phyloP scores from a whole-genome alignment of 2,329 filamentous ascomycete species.

The Colletotrichum siamense region DNA sequence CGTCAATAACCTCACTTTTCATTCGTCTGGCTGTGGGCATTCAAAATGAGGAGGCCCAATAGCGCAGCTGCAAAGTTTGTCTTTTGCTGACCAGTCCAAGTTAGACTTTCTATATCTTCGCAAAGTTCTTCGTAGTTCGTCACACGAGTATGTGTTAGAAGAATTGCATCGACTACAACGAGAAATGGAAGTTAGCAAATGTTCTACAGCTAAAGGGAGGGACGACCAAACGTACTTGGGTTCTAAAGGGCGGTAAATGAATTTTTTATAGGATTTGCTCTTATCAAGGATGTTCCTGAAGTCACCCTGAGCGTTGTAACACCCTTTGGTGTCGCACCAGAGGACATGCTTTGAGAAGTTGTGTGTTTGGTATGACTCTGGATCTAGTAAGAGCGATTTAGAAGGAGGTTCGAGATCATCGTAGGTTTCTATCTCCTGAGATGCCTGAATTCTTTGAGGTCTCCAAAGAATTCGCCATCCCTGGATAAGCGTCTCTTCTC shows the following conservation, averaged over 20 bases:
- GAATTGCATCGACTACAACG: neutral
- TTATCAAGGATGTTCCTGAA: neutral
- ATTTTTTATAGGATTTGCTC: rapidly evolving
- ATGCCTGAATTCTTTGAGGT: neutral
- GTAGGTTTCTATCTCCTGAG: no score
- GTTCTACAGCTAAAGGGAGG: neutral
- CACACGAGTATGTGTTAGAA: neutral
- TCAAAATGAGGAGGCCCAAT: neutral
- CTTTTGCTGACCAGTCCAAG: no score
- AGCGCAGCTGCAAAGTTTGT: neutral
- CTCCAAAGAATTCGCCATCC: neutral
- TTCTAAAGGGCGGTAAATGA: neutral
- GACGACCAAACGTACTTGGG: neutral
- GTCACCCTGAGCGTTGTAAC: neutral
- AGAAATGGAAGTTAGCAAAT: neutral
- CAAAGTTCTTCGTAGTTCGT: neutral
- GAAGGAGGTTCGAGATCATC: neutral
- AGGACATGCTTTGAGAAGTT: neutral
- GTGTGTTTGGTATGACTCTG: neutral
- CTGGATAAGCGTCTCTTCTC: neutral
- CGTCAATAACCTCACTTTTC: neutral
- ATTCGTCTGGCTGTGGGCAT: neutral
- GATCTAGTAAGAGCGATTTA: neutral
- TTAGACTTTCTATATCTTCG: neutral
- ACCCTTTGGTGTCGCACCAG: neutral